Percentiles rank a stretch among this genome's conserved stretches.
These are phyloP conservation scores for Chenopodium album DNA, from an alignment of 148 eudicot genomes.

Conservation along the genomic window DNA sequence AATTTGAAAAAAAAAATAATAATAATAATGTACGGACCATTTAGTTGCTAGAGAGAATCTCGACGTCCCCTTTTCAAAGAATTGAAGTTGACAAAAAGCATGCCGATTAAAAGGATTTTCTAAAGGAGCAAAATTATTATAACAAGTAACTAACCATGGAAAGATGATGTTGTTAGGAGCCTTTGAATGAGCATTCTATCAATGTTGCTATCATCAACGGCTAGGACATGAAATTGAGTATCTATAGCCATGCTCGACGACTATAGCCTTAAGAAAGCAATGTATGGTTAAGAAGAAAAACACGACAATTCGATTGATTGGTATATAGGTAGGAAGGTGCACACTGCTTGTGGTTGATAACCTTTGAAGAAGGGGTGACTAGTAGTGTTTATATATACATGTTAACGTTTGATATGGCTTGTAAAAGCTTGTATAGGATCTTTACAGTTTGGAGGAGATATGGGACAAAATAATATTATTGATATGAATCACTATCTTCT, in stretches of 20 bases:
- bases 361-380: neutral
- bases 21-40: too few relatives aligned
- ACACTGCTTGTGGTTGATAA: neutral
- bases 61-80: too few relatives aligned
- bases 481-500: neutral
- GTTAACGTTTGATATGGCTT: neutral
- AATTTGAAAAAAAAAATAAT: too few relatives aligned
- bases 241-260: constrained; percentile 22
- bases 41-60: too few relatives aligned
- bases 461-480: constrained; percentile 19
- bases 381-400: neutral
- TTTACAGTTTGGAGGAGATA: constrained; percentile 25
- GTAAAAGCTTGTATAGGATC: neutral
- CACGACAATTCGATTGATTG: too few relatives aligned
- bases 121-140: too few relatives aligned
- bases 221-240: constrained; percentile 38
- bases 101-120: too few relatives aligned
- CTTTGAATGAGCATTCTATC: constrained; percentile 40
- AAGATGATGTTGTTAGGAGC: constrained; percentile 35
- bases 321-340: neutral
- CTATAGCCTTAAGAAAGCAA: too few relatives aligned
- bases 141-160: constrained; percentile 26
- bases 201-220: constrained; percentile 40
- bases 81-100: too few relatives aligned
- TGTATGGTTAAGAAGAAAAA: too few relatives aligned